Conservation (phyloP, 2,329 filamentous ascomycete species). For the Verticillium nonalfalfae region DNA sequence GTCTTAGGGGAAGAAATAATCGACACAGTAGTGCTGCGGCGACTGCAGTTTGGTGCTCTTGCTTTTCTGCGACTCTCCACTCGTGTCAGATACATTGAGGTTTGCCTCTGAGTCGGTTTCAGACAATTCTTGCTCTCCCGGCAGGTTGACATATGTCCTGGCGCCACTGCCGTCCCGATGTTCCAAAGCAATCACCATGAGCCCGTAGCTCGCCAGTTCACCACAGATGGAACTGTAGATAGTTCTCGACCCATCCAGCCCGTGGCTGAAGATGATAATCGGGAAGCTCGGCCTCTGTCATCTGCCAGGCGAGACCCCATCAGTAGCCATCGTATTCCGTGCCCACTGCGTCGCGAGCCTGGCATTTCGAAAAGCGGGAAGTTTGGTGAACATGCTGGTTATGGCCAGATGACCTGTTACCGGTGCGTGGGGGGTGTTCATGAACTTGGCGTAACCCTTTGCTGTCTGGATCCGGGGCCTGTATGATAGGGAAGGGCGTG, state of each 20-base stretch:
- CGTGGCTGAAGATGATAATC: conserved; percentile 60
- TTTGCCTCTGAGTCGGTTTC: conserved; percentile 20
- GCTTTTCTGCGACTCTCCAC: conserved; percentile 27
- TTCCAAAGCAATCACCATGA: conserved; percentile 58
- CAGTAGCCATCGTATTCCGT: conserved; percentile 22
- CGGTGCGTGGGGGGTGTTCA: conserved; percentile 40
- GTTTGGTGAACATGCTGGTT: conserved; percentile 57
- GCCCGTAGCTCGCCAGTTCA: conserved; percentile 60
- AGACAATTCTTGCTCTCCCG: conserved; percentile 27
- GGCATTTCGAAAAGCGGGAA: conserved; percentile 58
- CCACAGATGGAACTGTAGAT: conserved; percentile 58
- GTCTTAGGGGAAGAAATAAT: conserved; percentile 58
- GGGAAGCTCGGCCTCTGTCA: conserved; percentile 45
- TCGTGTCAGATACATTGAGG: conserved; percentile 14
- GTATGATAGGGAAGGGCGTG: conserved; percentile 52
- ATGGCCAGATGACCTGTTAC: conserved; percentile 47
- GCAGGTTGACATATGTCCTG: conserved; percentile 53
- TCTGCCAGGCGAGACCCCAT: not conserved
- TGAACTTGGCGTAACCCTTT: conserved; percentile 57
- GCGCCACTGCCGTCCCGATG: conserved; percentile 60
- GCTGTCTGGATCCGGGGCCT: conserved; percentile 52
- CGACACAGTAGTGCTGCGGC: conserved; percentile 39
- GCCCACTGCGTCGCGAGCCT: conserved; percentile 50
- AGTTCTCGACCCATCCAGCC: conserved; percentile 56
- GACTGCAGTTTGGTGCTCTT: conserved; percentile 13